phyloP scores from a whole-genome alignment of 306 rosid species.

The Cicer bijugum region DNA sequence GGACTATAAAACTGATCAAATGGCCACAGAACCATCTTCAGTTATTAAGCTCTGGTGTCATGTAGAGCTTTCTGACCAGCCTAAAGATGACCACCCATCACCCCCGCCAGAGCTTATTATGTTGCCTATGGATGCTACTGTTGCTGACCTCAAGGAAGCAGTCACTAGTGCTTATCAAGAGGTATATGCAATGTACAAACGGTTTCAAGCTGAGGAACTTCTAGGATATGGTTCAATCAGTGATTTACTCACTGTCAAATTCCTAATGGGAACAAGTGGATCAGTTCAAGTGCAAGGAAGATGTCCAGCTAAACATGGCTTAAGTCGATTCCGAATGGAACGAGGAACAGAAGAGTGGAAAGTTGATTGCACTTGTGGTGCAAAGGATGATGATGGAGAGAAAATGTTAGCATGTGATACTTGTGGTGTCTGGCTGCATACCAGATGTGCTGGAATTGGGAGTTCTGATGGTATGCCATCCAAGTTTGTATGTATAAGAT shows the following conservation, averaged over 20 bases:
- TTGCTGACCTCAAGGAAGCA: constrained; percentile 56
- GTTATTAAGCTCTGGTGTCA: constrained; percentile 64
- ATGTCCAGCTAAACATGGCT: constrained; percentile 59
- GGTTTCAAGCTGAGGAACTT: constrained; percentile 63
- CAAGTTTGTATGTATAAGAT: constrained; percentile 53
- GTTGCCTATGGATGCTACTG: constrained; percentile 63
- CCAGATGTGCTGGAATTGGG: constrained; percentile 71
- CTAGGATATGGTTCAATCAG: constrained; percentile 52
- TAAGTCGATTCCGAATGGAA: constrained; percentile 66
- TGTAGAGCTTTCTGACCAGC: constrained; percentile 63
- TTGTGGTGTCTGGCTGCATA: constrained; percentile 80
- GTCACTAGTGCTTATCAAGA: constrained; percentile 61
- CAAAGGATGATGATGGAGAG: constrained; percentile 82
- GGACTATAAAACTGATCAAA: constrained; percentile 50
- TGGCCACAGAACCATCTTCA: constrained; percentile 10
- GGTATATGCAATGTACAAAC: constrained; percentile 72
- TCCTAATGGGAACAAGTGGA: constrained; percentile 59
- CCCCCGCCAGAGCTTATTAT: constrained; percentile 66
- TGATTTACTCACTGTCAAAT: constrained; percentile 56
- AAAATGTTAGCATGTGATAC: constrained; percentile 79
- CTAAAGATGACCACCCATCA: constrained; percentile 56
- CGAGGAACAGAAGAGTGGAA: constrained; percentile 72
- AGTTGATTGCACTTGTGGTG: constrained; percentile 74
- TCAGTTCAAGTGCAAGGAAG: constrained; percentile 56
- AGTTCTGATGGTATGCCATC: constrained; percentile 52